Evolutionary conservation across 768 basidiomycete species (phyloP), one percentile per base, ranked within the genome.

Genomic region (Kwoniella dendrophila): DNA sequence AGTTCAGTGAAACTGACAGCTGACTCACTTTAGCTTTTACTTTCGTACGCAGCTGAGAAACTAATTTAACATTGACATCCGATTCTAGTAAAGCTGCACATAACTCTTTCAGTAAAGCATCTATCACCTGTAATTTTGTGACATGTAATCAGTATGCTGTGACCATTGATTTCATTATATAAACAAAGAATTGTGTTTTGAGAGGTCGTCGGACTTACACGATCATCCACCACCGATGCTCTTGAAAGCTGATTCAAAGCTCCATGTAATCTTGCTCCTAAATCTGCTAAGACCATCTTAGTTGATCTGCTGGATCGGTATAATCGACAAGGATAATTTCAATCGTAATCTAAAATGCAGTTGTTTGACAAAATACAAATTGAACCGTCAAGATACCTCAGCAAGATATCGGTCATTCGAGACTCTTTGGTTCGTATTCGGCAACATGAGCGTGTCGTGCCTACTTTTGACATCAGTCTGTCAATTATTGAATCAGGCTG

Each of bases 41-140:
- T 78, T 92, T 92, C 66, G 88, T 86, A 66, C 92, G 86, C 58
- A 96, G 79, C 38, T 86, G 86, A 4, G 91, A 85, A 20, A 97
- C 96, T 22, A 98, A 86, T 78, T 95, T 96, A 71, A 99, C 95
- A 77, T 99, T 99, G 68, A 99, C 95, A 81, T 99, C 96, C 20
- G 93, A 88, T 80, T 98, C 94, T 44, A 99, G 85, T 32, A 98
- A 82, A 10, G 95, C 95, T 26, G 92, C 85, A 48, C 90, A 92
- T 65, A 99, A 90, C 81, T 96, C 92, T 81, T 97, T 98, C 65
- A 99, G 86, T 16, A 90, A 86, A 3, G 87, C 86, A 82, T 99
- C 96, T 74, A 99, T 86, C 49, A 92, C 90, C 94, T 97, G 77
- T 10, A 54, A n/a, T 20, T 1, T 20, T 30, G 30, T 34, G 2